phyloP scores from a whole-genome alignment of 805 yeast species.

The Metschnikowia chrysomelidarum region DNA sequence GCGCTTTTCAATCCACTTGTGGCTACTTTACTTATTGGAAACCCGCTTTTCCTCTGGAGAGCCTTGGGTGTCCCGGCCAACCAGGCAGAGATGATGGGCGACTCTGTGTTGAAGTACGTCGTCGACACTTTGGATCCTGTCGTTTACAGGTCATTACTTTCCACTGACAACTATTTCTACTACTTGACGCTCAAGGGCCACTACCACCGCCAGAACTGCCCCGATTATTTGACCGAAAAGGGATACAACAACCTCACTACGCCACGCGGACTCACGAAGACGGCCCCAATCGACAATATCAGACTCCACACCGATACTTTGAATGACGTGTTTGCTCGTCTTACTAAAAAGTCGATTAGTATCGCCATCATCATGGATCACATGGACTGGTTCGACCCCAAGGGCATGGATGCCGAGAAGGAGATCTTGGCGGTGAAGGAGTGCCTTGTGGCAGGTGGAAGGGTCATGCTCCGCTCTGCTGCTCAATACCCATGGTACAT shows the following conservation, averaged over 20 bases:
- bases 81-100: conserved; percentile 78
- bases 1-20: conserved; percentile 69
- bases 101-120: conserved; percentile 67
- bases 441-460: conserved; percentile 65
- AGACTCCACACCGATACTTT: conserved; percentile 78
- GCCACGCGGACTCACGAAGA: conserved; percentile 20
- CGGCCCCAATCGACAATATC: conserved; percentile 62
- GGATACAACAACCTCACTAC: conserved; percentile 53
- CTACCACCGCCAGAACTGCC: conserved; percentile 65
- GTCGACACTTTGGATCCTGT: conserved; percentile 79
- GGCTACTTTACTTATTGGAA: conserved; percentile 67
- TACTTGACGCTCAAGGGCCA: conserved; percentile 63
- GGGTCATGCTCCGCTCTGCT: conserved; percentile 76
- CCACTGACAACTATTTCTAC: conserved; percentile 76
- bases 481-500: conserved; percentile 78
- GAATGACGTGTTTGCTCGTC: conserved; percentile 69
- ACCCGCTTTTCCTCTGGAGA: conserved; percentile 83
- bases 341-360: conserved; percentile 60
- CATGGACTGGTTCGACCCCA: conserved; percentile 86
- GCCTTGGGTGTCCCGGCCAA: conserved; percentile 88
- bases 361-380: conserved; percentile 87
- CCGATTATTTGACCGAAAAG: conserved; percentile 64
- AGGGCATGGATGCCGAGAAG: conserved; percentile 57
- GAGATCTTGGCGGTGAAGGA: conserved; percentile 65
- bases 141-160: conserved; percentile 57